Conservation (phyloP, 2,329 filamentous ascomycete species). For the Alternaria gaisen region DNA sequence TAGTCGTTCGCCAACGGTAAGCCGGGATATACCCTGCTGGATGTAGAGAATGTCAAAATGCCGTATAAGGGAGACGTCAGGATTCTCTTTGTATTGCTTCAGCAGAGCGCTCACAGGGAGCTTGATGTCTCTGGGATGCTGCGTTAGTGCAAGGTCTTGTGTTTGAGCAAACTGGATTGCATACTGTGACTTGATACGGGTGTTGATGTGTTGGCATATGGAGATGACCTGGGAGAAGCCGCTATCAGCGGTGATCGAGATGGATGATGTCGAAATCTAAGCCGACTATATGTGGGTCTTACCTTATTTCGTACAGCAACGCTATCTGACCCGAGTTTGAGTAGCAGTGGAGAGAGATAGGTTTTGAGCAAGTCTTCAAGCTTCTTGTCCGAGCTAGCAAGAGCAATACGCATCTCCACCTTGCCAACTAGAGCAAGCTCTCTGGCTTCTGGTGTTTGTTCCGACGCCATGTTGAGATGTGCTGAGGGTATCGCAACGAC, state of each 20-base stretch:
- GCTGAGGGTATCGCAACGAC: constrained; percentile 5
- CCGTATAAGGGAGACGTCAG: constrained; percentile 74
- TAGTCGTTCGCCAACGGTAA: constrained; percentile 70
- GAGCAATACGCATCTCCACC: constrained; percentile 83
- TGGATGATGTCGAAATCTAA: background rate
- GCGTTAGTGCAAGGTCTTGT: constrained; percentile 19
- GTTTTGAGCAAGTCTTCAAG: constrained; percentile 79
- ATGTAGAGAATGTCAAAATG: constrained; percentile 91
- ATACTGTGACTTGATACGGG: constrained; percentile 65
- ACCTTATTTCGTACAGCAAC: constrained; percentile 81
- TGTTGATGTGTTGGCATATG: constrained; percentile 76
- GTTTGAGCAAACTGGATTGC: constrained; percentile 22
- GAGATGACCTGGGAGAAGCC: constrained; percentile 64
- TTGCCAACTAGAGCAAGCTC: constrained; percentile 86
- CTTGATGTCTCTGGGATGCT: constrained; percentile 64
- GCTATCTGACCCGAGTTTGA: constrained; percentile 86
- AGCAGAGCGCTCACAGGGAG: constrained; percentile 85
- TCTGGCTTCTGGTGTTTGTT: constrained; percentile 63
- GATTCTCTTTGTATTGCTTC: constrained; percentile 85
- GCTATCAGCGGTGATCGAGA: constrained; percentile 43
- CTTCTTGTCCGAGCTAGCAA: constrained; percentile 84
- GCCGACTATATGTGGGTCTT: constrained; percentile 12
- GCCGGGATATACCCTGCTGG: constrained; percentile 77
- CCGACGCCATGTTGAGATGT: constrained; percentile 42
- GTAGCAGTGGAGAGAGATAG: constrained; percentile 81